Evolutionary conservation across 441 rosid genomes (phyloP), one percentile per base, ranked within the genome.

Genomic region (Pelargonium myrrhifolium): DNA sequence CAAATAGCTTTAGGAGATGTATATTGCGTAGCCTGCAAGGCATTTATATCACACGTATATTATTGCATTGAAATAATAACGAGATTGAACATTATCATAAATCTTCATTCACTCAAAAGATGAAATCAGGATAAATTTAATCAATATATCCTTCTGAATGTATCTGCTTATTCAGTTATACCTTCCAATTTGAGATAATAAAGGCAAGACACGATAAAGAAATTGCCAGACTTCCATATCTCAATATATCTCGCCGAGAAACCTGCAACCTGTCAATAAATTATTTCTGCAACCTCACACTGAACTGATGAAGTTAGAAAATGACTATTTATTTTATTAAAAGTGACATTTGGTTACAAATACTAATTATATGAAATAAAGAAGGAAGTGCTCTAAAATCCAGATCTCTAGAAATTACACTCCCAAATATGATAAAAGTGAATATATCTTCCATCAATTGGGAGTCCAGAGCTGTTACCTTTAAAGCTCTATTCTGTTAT

Each of bases 231-330:
- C 97, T 91, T 81, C 88, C 97, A 22, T 88, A 91, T 82, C 94
- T 86, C 77, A 94, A 35, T 74, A 94, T 66, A 65, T 91, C 87
- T 74, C 97, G 87, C 68, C 97, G 86, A 73, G 96, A 86, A 79
- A 86, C 93, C 93, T 86, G 96, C 83, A 87, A 87, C 96, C 97
- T 94, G 97, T 78, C 84, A 84, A 88, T 69, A 81, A 83, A 85
- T 91, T 84, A 84, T 82, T 83, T 89, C 92, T 82, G 84, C 84
- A 63, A 75, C 75, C 87, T 86, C 86, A 83, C 14, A 9, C 47
- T 42, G 37, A 77, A 83, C 77, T 80, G 75, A 79, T 80, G 77
- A 65, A 72, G 71, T 68, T 67, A 35, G 37, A 51, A 31, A 61
- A 70, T 66, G 20, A 65, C 17, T 43, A 62, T 24, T 37, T 49